These are phyloP conservation scores for Saitozyma podzolica DNA, from an alignment of 768 basidiomycete genomes.

Conservation along the genomic window DNA sequence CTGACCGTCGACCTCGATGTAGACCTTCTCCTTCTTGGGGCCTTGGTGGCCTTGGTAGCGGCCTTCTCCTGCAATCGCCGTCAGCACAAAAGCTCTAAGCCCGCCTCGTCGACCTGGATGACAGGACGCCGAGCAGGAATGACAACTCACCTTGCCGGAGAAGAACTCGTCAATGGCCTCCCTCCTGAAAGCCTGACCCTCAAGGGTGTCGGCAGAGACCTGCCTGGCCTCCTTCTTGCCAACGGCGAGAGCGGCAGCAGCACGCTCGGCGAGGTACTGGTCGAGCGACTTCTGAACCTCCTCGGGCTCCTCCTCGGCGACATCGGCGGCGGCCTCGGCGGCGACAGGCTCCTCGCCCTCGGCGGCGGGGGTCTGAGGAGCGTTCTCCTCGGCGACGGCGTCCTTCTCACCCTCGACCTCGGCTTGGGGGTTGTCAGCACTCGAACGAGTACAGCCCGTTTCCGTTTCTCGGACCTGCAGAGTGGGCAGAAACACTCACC, in stretches of 20 bases:
- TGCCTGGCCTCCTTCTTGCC: conserved; percentile 79
- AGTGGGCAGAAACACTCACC: conserved; percentile 26
- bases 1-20: conserved; percentile 85
- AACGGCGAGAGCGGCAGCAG: conserved; percentile 57
- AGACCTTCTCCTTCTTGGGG: conserved; percentile 67
- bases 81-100: conserved; percentile 1
- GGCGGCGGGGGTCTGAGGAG: conserved; percentile 66
- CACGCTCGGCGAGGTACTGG: conserved; percentile 76
- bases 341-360: conserved; percentile 54
- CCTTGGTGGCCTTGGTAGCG: conserved; percentile 37
- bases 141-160: conserved; percentile 74
- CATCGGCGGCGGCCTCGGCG: conserved; percentile 32
- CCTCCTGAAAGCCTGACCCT: conserved; percentile 70
- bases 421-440: conserved; percentile 43
- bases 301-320: conserved; percentile 48
- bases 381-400: conserved; percentile 70
- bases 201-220: conserved; percentile 64
- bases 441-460: background rate
- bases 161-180: conserved; percentile 72
- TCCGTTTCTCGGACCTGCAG: background rate
- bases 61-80: conserved; percentile 36
- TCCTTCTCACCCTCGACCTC: conserved; percentile 76
- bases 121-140: background rate
- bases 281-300: conserved; percentile 83
- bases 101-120: background rate